Percentiles rank a stretch among this genome's conserved stretches.
Conservation (phyloP, 2,329 filamentous ascomycete genomes). For the Didymosphaeria variabile region DNA sequence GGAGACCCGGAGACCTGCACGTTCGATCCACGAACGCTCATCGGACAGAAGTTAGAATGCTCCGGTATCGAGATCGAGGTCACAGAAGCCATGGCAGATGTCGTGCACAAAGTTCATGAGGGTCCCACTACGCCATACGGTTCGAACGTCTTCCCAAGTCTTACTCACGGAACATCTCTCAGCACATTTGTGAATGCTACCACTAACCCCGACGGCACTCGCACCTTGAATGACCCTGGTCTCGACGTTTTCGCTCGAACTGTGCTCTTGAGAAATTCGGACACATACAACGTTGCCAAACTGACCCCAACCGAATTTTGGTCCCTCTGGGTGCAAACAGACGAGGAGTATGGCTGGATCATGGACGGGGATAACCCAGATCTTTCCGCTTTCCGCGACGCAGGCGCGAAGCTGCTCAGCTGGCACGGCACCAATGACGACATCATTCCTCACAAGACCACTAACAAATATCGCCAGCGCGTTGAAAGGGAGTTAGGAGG, state of each 20-base stretch:
- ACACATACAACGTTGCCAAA: constrained; percentile 12
- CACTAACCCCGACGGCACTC: constrained; percentile 1
- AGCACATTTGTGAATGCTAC: constrained; percentile 3
- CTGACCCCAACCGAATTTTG: constrained; percentile 8
- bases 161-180: constrained; percentile 2
- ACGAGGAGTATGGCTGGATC: constrained; percentile 14
- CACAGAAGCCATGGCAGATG: not conserved
- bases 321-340: constrained; percentile 13
- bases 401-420: constrained; percentile 33
- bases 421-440: constrained; percentile 36
- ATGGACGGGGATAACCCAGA: constrained; percentile 24
- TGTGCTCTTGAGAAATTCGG: constrained; percentile 9
- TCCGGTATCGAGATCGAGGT: constrained; percentile 12
- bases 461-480: constrained; percentile 23
- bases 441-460: constrained; percentile 24
- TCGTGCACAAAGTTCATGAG: not conserved
- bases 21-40: constrained; percentile 29
- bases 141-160: not conserved
- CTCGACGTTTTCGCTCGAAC: constrained; percentile 1
- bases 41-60: constrained; percentile 14
- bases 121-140: not conserved
- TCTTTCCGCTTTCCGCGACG: constrained; percentile 27
- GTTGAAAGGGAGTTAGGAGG: constrained; percentile 27
- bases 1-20: constrained; percentile 30
- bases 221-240: constrained; percentile 14